A percentile compares a stretch with the other conserved stretches of the same genome.
Evolutionary conservation across 2,329 filamentous ascomycete species (phyloP).

Genomic region (Fusarium fracticaudum): DNA sequence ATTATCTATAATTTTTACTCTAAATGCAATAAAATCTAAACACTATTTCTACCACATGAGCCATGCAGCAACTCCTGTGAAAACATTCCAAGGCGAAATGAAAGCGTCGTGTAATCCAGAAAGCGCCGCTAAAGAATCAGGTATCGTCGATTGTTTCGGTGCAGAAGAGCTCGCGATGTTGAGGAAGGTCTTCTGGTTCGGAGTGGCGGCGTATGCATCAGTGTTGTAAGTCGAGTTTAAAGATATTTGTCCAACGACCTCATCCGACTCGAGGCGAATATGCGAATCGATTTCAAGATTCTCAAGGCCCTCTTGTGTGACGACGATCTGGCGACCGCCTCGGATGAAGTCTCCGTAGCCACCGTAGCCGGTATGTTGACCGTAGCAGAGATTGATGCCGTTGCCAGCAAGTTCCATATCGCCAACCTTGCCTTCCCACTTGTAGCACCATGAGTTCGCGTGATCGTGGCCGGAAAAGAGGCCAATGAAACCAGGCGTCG

Average conservation of each 20-base stretch:
- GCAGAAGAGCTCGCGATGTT: not conserved
- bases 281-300: conserved; percentile 63
- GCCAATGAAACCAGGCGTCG: conserved; percentile 64
- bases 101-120: not conserved
- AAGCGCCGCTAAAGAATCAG: not conserved
- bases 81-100: not conserved
- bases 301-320: conserved; percentile 55
- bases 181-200: conserved; percentile 48
- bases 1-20: not conserved
- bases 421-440: conserved; percentile 57
- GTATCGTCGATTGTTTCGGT: not conserved
- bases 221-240: conserved; percentile 69
- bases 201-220: conserved; percentile 61
- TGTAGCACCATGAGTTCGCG: conserved; percentile 67
- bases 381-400: conserved; percentile 64
- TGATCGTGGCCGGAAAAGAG: conserved; percentile 76
- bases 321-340: conserved; percentile 65
- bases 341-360: conserved; percentile 73
- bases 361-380: conserved; percentile 74
- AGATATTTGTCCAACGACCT: conserved; percentile 59
- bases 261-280: conserved; percentile 67
- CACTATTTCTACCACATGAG: not conserved
- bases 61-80: not conserved
- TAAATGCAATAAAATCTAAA: not conserved
- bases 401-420: conserved; percentile 58